Evolutionary conservation across 1,139 yeast genomes (phyloP), one percentile per base, ranked within the genome.

Genomic region (Blastobotrys indianensis): DNA sequence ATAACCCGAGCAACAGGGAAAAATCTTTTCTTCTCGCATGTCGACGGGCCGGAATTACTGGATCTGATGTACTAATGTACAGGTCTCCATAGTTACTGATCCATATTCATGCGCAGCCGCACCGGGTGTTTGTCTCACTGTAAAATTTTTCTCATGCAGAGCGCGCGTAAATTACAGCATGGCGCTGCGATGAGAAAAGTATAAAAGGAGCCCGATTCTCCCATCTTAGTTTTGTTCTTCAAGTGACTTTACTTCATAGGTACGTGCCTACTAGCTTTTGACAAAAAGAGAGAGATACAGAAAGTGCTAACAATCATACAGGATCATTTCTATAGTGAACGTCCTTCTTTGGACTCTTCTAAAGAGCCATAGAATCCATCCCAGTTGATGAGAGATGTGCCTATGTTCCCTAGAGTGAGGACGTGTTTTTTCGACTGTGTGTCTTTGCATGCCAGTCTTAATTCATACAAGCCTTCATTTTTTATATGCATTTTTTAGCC

Each of bases 291-390:
- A 6, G 30, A 13, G n/a, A 10, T 29, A 31, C 37, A 16, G 5
- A 3, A 11, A 30, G 20, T 15, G 20, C 44, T 41, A 41, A 41
- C 44, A 28, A 10, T 29, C 31, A 11, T 11, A n/a, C 31, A 86
- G 97, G 97, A 88, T 90, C 97, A 90, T 90, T 88, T 90, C 97
- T 90, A 90, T 90, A 58, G 60, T 52, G 50, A 51, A 84, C 95
- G 95, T 85, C 94, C 85, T 94, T 85, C 92, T 84, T 83, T 85
- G 94, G 83, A 59, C 94, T 86, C 94, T 85, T 84, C 88, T 80
- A 81, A 87, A 82, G 94, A 88, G 97, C 95, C 95, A 87, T 94
- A 85, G 94, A 85, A 84, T 85, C 95, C 95, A 88, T 86, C 96
- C 87, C 88, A 96, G 97, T 85, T 86, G 97, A 88, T 87, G 97